These are phyloP conservation scores for Colletotrichum acutatum DNA, from an alignment of 2,329 filamentous ascomycete genomes.

Conservation along the genomic window DNA sequence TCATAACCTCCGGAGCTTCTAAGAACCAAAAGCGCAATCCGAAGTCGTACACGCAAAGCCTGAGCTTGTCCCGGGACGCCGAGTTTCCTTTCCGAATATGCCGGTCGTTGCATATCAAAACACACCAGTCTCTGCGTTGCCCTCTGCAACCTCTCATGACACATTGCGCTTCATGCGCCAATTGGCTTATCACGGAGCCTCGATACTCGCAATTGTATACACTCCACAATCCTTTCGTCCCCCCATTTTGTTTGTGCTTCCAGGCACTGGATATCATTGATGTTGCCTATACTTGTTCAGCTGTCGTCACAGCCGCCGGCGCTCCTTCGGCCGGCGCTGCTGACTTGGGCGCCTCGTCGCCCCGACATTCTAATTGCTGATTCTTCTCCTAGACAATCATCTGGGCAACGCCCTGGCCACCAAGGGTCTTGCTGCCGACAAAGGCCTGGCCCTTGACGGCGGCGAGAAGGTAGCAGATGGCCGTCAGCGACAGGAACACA, in stretches of 20 bases:
- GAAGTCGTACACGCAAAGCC: constrained; percentile 29
- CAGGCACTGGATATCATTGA: constrained; percentile 34
- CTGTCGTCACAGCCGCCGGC: neutral
- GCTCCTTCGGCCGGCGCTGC: neutral
- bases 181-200: neutral
- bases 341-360: neutral
- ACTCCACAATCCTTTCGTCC: constrained; percentile 15
- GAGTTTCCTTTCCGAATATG: constrained; percentile 34
- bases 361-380: neutral
- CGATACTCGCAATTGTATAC: constrained; percentile 19
- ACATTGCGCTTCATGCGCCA: neutral
- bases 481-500: constrained; percentile 81
- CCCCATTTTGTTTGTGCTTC: constrained; percentile 24
- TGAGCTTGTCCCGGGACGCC: constrained; percentile 35
- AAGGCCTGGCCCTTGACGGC: constrained; percentile 87
- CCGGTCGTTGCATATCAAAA: constrained; percentile 33
- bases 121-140: constrained; percentile 1
- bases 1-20: constrained; percentile 33
- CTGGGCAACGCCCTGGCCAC: constrained; percentile 92
- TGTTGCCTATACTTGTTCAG: constrained; percentile 6
- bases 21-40: constrained; percentile 32
- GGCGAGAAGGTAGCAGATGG: constrained; percentile 82
- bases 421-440: constrained; percentile 94
- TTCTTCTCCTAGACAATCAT: constrained; percentile 83
- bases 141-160: neutral